These are phyloP conservation scores for Amylocarpus encephaloides DNA, from an alignment of 2,329 filamentous ascomycete genomes.

Conservation along the genomic window DNA sequence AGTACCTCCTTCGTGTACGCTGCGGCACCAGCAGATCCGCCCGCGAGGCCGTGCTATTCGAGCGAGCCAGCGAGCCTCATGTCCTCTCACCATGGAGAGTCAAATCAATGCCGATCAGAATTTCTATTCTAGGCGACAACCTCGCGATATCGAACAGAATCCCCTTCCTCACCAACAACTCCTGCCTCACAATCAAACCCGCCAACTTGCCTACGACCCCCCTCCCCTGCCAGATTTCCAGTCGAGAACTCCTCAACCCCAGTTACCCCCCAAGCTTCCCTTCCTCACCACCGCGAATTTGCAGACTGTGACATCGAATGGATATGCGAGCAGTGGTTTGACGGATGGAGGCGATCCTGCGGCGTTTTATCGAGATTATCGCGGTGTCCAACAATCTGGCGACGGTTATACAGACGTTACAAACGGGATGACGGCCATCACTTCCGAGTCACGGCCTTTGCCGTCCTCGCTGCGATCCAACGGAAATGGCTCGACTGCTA, in stretches of 20 bases:
- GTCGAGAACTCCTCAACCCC: conserved; percentile 14
- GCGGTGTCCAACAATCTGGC: conserved; percentile 29
- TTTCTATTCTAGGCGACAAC: conserved; percentile 25
- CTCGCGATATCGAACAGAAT: not conserved
- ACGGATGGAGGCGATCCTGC: conserved; percentile 33
- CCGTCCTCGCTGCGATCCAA: conserved; percentile 41
- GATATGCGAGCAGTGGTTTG: conserved; percentile 16
- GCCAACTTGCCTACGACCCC: conserved; percentile 18
- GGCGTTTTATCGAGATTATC: conserved; percentile 45
- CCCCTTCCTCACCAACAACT: conserved; percentile 5
- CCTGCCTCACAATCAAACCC: conserved; percentile 17
- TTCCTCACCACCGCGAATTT: conserved; percentile 27
- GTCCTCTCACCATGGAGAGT: conserved; percentile 28
- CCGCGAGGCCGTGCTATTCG: not conserved
- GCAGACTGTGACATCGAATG: conserved; percentile 22
- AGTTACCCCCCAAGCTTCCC: conserved; percentile 24
- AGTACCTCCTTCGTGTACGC: not conserved
- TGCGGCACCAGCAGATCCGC: not conserved
- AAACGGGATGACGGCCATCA: conserved; percentile 27
- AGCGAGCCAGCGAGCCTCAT: conserved; percentile 23
- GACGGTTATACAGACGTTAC: conserved; percentile 17
- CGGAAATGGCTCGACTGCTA: conserved; percentile 44
- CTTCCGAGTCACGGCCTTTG: conserved; percentile 37
- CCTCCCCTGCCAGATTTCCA: conserved; percentile 22
- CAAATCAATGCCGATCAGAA: conserved; percentile 31